Evolutionary conservation across 2,329 filamentous ascomycete species (phyloP), one percentile per base, ranked within the genome.

Genomic region (Amylocarpus encephaloides): DNA sequence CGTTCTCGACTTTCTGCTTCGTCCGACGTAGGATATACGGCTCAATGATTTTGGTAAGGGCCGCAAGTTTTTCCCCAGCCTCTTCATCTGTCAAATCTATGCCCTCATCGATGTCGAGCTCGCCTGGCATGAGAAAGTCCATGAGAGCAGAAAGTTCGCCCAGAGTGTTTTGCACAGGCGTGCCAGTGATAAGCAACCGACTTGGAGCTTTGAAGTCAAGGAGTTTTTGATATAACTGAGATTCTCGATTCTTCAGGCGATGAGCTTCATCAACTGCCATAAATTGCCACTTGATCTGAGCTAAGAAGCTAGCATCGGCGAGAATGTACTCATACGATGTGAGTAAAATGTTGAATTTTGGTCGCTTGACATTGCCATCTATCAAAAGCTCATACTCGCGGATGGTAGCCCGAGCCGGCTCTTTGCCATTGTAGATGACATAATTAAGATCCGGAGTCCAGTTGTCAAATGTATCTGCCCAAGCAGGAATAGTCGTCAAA

Each of bases 251-350:
- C 73, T 98, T 98, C 58, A 98, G 72, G 47, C 94, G 87, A 71
- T 98, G 93, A 29, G 93, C 93, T 71, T 98, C 93, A 61, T 98
- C 93, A 40, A 98, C 89, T 34, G 88, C 90, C 66, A 98, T 83
- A 50, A 93, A 93, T 67, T 98, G 93, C 92, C 93, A 98, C 67
- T 95, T 96, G 69, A 98, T 88, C 55, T 86, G 84, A 52, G 85
- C 85, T 34, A 98, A 71, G 64, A 95, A 94, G 34, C 85, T 75
- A 55, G 86, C 83, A 66, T 98, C 93, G 50, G 83, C 80, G 43
- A 96, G 77, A 50, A 96, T 93, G 66, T 95, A 97, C 69, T 98
- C 93, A 66, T 98, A 98, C 0, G 93, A 97, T 1, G 93, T 98
- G 52, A 98, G 81, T 32, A 98, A 77, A n/a, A 95, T 90, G 62